These are phyloP conservation scores for Phalaenopsis hybrid DNA, from an alignment of 116 monocot genomes.

Conservation along the genomic window DNA sequence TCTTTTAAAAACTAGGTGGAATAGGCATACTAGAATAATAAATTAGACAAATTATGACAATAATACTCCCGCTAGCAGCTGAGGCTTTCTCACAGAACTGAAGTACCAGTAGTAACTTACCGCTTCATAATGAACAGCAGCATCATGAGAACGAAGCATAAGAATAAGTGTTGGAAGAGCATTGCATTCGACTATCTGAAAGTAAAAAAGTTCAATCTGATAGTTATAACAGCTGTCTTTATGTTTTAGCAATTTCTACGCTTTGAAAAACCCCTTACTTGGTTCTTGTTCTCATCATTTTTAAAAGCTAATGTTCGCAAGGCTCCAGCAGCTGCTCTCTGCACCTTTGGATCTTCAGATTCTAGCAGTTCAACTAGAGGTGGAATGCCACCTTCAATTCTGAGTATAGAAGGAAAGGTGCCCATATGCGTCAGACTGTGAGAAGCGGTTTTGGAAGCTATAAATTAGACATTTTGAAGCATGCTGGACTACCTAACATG, in stretches of 20 bases:
- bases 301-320: conserved; percentile 93
- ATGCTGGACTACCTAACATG: conserved; percentile 61
- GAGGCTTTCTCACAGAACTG: background rate
- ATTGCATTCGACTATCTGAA: conserved; percentile 90
- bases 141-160: conserved; percentile 92
- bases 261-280: conserved; percentile 33
- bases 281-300: conserved; percentile 97
- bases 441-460: background rate
- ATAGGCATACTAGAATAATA: background rate
- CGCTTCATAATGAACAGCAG: conserved; percentile 92
- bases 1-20: background rate
- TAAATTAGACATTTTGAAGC: background rate
- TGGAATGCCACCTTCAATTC: conserved; percentile 92
- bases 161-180: conserved; percentile 94
- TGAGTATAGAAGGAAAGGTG: conserved; percentile 22
- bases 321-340: conserved; percentile 92
- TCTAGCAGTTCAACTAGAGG: conserved; percentile 93
- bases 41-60: background rate
- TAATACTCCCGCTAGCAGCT: background rate
- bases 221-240: background rate
- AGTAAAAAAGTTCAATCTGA: background rate
- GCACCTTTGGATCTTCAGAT: conserved; percentile 76
- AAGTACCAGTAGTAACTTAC: conserved; percentile 31
- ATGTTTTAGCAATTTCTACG: background rate
- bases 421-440: background rate